These are phyloP conservation scores for Colletotrichum neosansevieriae DNA, from an alignment of 2,329 filamentous ascomycete species.

Conservation along the genomic window DNA sequence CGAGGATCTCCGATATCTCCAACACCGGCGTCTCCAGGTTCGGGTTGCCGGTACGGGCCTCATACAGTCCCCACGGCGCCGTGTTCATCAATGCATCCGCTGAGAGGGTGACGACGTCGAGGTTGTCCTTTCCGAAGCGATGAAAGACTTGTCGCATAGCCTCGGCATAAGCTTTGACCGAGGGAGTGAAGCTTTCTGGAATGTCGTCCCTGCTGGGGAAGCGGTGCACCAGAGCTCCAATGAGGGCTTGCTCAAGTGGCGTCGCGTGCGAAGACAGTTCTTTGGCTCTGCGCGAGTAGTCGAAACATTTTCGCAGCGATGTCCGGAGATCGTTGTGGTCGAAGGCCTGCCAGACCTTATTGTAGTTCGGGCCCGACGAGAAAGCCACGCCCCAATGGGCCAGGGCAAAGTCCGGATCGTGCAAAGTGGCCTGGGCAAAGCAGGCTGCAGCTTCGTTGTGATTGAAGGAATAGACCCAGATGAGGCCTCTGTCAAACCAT, in stretches of 20 bases:
- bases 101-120: conserved; percentile 40
- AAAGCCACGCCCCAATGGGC: conserved; percentile 68
- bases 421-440: conserved; percentile 58
- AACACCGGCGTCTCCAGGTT: conserved; percentile 36
- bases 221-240: conserved; percentile 38
- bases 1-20: conserved; percentile 39
- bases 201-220: conserved; percentile 35
- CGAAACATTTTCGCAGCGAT: conserved; percentile 26
- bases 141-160: conserved; percentile 40
- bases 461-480: conserved; percentile 72
- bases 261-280: conserved; percentile 1
- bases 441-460: conserved; percentile 67
- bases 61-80: conserved; percentile 39
- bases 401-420: conserved; percentile 59
- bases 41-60: conserved; percentile 37
- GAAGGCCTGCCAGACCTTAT: conserved; percentile 44
- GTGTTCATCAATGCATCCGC: conserved; percentile 44
- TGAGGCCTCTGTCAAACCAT: conserved; percentile 70
- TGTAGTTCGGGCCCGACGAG: conserved; percentile 67
- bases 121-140: conserved; percentile 27
- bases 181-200: conserved; percentile 1
- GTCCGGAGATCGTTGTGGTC: conserved; percentile 38
- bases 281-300: conserved; percentile 33
- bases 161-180: conserved; percentile 40
- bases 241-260: conserved; percentile 36